Base-by-base conservation (phyloP, 2,329 filamentous ascomycete genomes). In the Pseudocercospora eumusae region DNA sequence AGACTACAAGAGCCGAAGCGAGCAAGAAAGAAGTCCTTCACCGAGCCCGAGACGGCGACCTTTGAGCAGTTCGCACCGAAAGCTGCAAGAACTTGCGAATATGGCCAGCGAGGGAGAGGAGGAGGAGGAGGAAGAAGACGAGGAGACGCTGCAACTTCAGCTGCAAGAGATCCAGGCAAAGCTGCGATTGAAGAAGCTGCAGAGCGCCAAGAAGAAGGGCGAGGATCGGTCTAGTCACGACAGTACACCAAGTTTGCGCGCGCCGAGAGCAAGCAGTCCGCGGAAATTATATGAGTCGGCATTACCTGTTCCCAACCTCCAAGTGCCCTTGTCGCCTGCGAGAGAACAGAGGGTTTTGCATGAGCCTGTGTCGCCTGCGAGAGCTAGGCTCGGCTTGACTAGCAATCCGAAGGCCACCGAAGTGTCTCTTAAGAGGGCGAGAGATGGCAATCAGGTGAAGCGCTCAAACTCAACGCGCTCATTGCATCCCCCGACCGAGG, bases 111-210 rank as follows among this genome's bases (percentile, higher is more conserved):
- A 71, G 18, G 57, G 56, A 23, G 56, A 62, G 23, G 78, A 81
- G 23, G 23, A 81, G 23, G 23, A 25, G 3, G 65, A 66, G 21
- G 71, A 73, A 15, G 79, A 79, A 4, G 93, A 96, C 69, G 93
- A 97, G 75, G 93, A 98, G 79, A 96, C 87, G 1, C 78, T 98
- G 33, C 86, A 96, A 72, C 79, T 99, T 65, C 88, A 96, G 74
- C 80, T 98, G 4, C 88, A 93, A 66, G 92, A 91, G 59, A 96
- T 99, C 62, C 88, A 98, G 75, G 92, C 93, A 6, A 88, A 89
- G 63, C 78, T 98, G 57, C 95, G 89, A 76, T 77, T 98, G 66
- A 98, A 97, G 76, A 92, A 89, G 72, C 79, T 98, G 13, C 90
- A 88, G 44, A 70, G 72, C 53, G 67, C 66, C 11, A 45, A 50